Base-by-base conservation (phyloP, 768 basidiomycete species). In the Pisolithus microcarpus region DNA sequence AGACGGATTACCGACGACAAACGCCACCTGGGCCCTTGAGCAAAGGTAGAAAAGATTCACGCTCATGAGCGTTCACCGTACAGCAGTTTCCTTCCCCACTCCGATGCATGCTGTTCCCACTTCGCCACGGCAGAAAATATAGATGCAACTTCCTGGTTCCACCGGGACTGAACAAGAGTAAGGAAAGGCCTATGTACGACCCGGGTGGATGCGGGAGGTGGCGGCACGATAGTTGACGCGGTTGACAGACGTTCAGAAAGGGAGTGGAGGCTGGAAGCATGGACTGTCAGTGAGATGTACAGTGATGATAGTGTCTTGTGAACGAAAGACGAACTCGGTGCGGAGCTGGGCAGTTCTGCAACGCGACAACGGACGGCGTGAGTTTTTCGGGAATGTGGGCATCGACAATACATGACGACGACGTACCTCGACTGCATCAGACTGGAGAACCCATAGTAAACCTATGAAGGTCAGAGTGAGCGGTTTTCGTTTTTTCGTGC, bases 371-470 rank as follows among this genome's bases (percentile, higher is more conserved):
- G 10, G 42, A 26, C 15, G 51, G 34, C 40, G 44, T 45, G 56
- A 52, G 42, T 10, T 30, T 5, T 46, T 52, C 42, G 38, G 49
- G 39, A 55, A 34, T 11, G 34, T 34, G 46, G 36, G 3, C 21
- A 44, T 50, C 24, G 38, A 43, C 26, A 28, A 10, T 42, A 31
- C 26, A 37, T 43, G 48, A 43, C 38, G 52, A 47, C 34, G 9
- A 60, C 73, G 38, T 48, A 81, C 84, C 74, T 73, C 42, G 76
- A 75, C 45, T 78, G 74, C 44, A 85, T 82, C 64, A 84, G 60
- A 58, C 75, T 80, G 3, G 83, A 85, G 61, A 85, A 82, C 21
- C 82, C 84, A 64, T 85, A 85, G 66, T 85, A 86, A 5, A 84
- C 72, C 83, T 82, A 54, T 10, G 49, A 28, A 21, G 19, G 36